phyloP scores from a whole-genome alignment of 805 yeast species.

The Hanseniaspora clermontiae region DNA sequence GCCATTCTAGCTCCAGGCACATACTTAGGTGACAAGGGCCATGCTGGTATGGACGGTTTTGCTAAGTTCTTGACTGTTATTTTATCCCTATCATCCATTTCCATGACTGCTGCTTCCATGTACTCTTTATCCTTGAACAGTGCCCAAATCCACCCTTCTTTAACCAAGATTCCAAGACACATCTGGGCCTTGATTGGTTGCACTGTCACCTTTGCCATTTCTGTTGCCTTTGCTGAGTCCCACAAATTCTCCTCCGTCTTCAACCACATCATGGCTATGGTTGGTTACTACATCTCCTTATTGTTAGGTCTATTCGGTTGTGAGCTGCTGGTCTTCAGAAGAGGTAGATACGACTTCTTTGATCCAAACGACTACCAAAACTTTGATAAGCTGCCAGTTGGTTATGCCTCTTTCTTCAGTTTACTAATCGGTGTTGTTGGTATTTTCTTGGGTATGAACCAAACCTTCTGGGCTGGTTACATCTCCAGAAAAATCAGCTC shows the following conservation, averaged over 20 bases:
- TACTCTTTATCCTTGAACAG: conserved; percentile 78
- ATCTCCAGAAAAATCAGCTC: conserved; percentile 47
- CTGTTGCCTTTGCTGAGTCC: conserved; percentile 82
- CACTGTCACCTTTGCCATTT: conserved; percentile 63
- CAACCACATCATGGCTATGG: conserved; percentile 76
- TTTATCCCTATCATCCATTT: conserved; percentile 69
- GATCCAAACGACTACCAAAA: conserved; percentile 50
- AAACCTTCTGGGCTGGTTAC: conserved; percentile 70
- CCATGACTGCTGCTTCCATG: conserved; percentile 86
- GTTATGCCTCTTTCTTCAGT: conserved; percentile 64
- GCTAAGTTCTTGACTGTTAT: conserved; percentile 82
- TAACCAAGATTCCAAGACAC: conserved; percentile 64
- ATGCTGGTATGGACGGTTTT: conserved; percentile 70
- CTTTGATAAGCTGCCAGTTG: conserved; percentile 50
- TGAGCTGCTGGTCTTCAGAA: conserved; percentile 71
- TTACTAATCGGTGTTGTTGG: conserved; percentile 78
- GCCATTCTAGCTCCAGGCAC: conserved; percentile 67
- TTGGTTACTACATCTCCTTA: conserved; percentile 82
- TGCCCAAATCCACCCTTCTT: conserved; percentile 66
- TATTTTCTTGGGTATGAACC: conserved; percentile 74
- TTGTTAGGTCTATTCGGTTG: conserved; percentile 59
- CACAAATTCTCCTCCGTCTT: conserved; percentile 58
- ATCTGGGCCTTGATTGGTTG: conserved; percentile 70
- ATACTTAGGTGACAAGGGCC: conserved; percentile 15
- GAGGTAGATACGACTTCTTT: conserved; percentile 44